A percentile compares a stretch with the other conserved stretches of the same genome.
Conservation (phyloP, 495 filamentous ascomycete genomes). For the Cercophora scortea region DNA sequence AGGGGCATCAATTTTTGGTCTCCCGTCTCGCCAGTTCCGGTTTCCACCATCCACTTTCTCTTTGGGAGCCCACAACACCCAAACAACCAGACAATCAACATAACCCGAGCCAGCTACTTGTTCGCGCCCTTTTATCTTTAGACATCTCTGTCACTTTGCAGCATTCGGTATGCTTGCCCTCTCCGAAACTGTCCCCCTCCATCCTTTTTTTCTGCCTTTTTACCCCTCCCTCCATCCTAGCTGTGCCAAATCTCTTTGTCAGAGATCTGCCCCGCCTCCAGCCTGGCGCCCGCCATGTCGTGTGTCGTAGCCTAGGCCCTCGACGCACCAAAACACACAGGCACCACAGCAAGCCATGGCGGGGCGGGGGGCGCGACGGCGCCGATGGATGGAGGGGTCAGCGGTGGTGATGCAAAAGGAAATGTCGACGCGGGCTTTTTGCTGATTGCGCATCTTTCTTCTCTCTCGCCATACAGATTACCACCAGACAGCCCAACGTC, state of each 20-base stretch:
- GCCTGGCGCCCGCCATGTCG: background rate
- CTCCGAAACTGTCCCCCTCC: too few relatives aligned
- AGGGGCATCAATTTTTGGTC: background rate
- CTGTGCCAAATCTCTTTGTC: background rate
- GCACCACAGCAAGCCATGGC: background rate
- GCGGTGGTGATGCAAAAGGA: background rate
- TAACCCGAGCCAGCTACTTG: too few relatives aligned
- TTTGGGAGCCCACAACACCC: background rate
- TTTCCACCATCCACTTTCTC: too few relatives aligned
- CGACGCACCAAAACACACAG: background rate
- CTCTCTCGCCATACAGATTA: constrained; percentile 1
- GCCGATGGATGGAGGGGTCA: background rate
- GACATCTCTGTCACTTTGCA: too few relatives aligned
- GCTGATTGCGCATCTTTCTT: background rate
- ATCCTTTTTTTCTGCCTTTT: background rate
- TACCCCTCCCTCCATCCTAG: background rate
- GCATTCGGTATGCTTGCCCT: too few relatives aligned
- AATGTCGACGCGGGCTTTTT: background rate
- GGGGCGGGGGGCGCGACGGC: background rate
- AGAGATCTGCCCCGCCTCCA: background rate
- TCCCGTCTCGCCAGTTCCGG: background rate
- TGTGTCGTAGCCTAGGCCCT: too few relatives aligned
- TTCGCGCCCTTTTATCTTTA: too few relatives aligned
- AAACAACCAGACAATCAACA: background rate
- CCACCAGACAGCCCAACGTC: background rate